Evolutionary conservation across 2,329 filamentous ascomycete species (phyloP).

Genomic region (Bretziella fagacearum): DNA sequence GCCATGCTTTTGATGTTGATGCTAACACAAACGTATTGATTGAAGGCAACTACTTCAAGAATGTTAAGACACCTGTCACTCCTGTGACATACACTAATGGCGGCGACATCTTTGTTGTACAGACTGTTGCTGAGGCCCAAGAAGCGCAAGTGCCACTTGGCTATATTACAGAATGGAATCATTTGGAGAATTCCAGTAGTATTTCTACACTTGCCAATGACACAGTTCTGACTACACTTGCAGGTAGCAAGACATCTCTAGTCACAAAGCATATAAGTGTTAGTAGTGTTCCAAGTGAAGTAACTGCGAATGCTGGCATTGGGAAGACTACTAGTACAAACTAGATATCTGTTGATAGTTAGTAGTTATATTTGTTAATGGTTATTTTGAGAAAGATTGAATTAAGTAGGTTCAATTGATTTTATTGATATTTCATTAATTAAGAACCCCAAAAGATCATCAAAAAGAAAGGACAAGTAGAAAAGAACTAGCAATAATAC

Average conservation of each 20-base stretch:
- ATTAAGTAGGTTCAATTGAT: too few relatives aligned
- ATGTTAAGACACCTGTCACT: constrained; percentile 25
- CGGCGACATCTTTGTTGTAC: constrained; percentile 18
- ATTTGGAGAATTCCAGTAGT: constrained; percentile 13
- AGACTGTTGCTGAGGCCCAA: constrained; percentile 18
- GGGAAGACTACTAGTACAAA: constrained; percentile 15
- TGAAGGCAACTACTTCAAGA: constrained; percentile 30
- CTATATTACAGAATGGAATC: constrained; percentile 19
- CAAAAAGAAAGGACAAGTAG: too few relatives aligned
- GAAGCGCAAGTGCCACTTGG: constrained; percentile 15
- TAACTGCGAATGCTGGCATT: constrained; percentile 18
- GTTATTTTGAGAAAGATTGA: too few relatives aligned
- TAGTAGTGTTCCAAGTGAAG: constrained; percentile 17
- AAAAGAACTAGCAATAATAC: too few relatives aligned
- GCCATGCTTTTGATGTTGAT: constrained; percentile 29
- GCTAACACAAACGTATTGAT: constrained; percentile 21
- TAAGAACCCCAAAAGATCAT: too few relatives aligned
- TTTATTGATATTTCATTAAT: too few relatives aligned
- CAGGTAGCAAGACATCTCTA: constrained; percentile 16
- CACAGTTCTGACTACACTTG: constrained; percentile 15
- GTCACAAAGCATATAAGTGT: constrained; percentile 17
- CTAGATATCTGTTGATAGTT: too few relatives aligned
- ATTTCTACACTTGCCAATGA: constrained; percentile 14
- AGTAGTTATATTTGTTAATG: too few relatives aligned
- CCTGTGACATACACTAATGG: constrained; percentile 19